Evolutionary conservation across 2,329 filamentous ascomycete species (phyloP).

Genomic region (Trichothecium roseum): DNA sequence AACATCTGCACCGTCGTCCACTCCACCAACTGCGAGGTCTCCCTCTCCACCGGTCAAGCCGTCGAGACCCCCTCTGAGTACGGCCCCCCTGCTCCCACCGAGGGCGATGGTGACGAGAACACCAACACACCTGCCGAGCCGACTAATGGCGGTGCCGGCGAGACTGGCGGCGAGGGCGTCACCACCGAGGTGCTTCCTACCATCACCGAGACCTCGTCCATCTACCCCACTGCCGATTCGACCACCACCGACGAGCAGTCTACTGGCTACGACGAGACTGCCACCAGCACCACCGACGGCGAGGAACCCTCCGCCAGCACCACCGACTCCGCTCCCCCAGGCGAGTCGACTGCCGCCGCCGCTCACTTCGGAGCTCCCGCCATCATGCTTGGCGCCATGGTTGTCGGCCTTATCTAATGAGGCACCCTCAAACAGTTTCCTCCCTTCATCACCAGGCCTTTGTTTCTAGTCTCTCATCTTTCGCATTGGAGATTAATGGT

Average conservation of each 20-base stretch:
- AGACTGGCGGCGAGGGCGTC: neutral
- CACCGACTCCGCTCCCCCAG: slow-evolving; percentile 7
- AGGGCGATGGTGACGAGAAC: neutral
- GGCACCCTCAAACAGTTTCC: too few relatives aligned
- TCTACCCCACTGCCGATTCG: neutral
- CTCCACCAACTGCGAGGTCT: slow-evolving; percentile 20
- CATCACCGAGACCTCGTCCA: neutral
- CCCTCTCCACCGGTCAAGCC: slow-evolving; percentile 14
- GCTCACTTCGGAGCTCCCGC: slow-evolving; percentile 11
- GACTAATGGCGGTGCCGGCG: neutral
- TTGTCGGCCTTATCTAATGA: slow-evolving; percentile 15
- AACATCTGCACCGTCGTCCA: slow-evolving; percentile 25
- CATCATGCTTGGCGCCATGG: slow-evolving; percentile 11
- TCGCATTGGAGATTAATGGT: too few relatives aligned
- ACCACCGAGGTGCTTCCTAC: too few relatives aligned
- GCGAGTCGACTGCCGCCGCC: slow-evolving; percentile 16
- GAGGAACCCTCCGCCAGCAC: slow-evolving; percentile 7
- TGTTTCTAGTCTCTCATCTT: too few relatives aligned
- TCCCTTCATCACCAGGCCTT: too few relatives aligned
- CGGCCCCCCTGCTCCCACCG: neutral
- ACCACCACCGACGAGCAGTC: neutral
- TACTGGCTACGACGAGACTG: neutral
- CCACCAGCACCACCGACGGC: slow-evolving; percentile 2
- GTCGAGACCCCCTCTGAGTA: slow-evolving; percentile 2
- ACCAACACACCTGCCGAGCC: slow-evolving; percentile 1